These are phyloP conservation scores for Penicillium angulare DNA, from an alignment of 495 filamentous ascomycete species.

Conservation along the genomic window DNA sequence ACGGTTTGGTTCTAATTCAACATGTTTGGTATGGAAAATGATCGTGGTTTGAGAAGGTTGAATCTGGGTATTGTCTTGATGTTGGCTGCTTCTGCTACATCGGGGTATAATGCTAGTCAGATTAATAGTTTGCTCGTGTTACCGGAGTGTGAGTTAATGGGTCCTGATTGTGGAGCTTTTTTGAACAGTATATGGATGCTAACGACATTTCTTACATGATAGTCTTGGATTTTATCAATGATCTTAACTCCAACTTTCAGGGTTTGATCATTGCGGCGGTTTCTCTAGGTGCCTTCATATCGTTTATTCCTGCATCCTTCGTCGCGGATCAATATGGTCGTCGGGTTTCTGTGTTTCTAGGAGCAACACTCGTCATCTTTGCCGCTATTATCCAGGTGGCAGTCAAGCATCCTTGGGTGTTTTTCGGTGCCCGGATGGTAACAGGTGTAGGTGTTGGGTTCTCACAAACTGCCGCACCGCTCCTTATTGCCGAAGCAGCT, in stretches of 20 bases:
- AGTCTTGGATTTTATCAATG: constrained; percentile 20
- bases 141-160: constrained; percentile 28
- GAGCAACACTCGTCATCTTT: constrained; percentile 19
- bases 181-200: not conserved
- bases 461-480: constrained; percentile 28
- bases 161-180: no score
- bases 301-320: constrained; percentile 27
- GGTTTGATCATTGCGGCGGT: constrained; percentile 28
- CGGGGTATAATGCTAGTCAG: constrained; percentile 29
- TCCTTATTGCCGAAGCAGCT: constrained; percentile 25
- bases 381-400: constrained; percentile 19
- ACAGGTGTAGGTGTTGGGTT: constrained; percentile 24
- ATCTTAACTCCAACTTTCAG: constrained; percentile 12
- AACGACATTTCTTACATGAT: not conserved
- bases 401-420: constrained; percentile 21
- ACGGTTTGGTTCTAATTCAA: not conserved
- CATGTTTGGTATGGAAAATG: not conserved
- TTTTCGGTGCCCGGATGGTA: constrained; percentile 22
- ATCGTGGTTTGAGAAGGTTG: constrained; percentile 20
- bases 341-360: constrained; percentile 16
- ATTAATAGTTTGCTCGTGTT: constrained; percentile 29
- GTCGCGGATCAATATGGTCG: constrained; percentile 25
- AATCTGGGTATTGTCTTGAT: constrained; percentile 29
- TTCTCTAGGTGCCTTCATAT: constrained; percentile 23
- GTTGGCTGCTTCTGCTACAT: constrained; percentile 25